Evolutionary conservation across 768 basidiomycete species (phyloP).

Genomic region (Tephrocybe sp.): DNA sequence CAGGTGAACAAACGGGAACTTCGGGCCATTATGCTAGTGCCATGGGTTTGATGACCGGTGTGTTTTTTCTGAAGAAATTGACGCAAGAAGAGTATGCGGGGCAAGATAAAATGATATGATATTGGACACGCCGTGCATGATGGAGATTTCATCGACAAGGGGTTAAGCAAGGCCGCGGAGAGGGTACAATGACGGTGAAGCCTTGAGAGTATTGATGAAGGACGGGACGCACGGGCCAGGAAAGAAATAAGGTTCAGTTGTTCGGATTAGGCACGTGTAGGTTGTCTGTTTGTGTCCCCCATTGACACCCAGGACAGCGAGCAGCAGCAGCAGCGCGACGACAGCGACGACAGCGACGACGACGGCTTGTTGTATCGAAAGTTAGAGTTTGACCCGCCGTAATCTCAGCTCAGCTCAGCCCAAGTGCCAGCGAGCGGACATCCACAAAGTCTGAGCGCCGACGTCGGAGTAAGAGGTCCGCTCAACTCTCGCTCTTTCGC

Average conservation of each 20-base stretch:
- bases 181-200: too few species aligned
- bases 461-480: constrained; percentile 13
- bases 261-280: constrained; percentile 11
- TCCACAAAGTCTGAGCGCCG: constrained; percentile 15
- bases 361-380: background rate
- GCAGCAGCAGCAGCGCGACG: background rate
- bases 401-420: background rate
- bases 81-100: too few species aligned
- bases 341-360: background rate
- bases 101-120: too few species aligned
- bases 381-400: background rate
- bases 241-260: constrained; percentile 2
- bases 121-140: too few species aligned
- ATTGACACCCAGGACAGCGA: background rate
- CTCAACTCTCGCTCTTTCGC: background rate
- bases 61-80: too few species aligned
- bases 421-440: background rate
- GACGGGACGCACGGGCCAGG: constrained; percentile 12
- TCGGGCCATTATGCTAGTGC: too few species aligned
- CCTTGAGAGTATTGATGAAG: background rate
- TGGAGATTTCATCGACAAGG: too few species aligned
- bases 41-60: too few species aligned
- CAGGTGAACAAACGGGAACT: too few species aligned
- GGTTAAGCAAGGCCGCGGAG: too few species aligned
- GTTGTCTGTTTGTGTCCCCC: background rate